These are phyloP conservation scores for Termitomyces sp. DNA, from an alignment of 768 basidiomycete genomes.

Conservation along the genomic window DNA sequence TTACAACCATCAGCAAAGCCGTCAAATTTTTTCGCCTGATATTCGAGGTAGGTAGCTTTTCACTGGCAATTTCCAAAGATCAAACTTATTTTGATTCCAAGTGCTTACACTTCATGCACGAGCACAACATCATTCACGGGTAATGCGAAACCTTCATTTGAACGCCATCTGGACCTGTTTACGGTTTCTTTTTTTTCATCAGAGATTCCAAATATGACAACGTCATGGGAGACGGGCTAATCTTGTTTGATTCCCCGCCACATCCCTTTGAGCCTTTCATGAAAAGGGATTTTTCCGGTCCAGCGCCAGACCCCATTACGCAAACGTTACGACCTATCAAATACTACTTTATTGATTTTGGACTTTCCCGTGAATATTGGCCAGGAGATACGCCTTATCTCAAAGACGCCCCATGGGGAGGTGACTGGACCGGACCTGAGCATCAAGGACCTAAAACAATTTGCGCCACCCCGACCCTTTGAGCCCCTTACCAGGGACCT, in stretches of 20 bases:
- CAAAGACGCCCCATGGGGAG: neutral
- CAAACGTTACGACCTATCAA: neutral
- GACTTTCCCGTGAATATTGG: neutral
- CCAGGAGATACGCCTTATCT: neutral
- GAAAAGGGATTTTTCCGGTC: neutral
- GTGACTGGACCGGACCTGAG: neutral
- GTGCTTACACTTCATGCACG: neutral
- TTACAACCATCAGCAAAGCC: neutral
- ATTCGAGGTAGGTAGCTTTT: neutral
- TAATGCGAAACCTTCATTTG: neutral
- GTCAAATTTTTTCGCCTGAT: neutral
- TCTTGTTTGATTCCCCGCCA: neutral
- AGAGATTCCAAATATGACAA: neutral
- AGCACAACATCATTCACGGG: neutral
- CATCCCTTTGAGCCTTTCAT: neutral
- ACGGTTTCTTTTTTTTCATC: neutral
- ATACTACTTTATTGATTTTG: neutral
- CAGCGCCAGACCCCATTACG: neutral
- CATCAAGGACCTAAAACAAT: neutral
- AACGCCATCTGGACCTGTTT: neutral
- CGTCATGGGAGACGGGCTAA: neutral
- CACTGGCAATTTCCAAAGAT: neutral
- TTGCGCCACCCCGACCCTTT: neutral
- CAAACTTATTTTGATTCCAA: neutral
- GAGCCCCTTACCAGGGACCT: too few species aligned